Percentiles rank a stretch among this genome's conserved stretches.
These are phyloP conservation scores for Xylaria sp. DNA, from an alignment of 2,329 filamentous ascomycete species.

Conservation along the genomic window DNA sequence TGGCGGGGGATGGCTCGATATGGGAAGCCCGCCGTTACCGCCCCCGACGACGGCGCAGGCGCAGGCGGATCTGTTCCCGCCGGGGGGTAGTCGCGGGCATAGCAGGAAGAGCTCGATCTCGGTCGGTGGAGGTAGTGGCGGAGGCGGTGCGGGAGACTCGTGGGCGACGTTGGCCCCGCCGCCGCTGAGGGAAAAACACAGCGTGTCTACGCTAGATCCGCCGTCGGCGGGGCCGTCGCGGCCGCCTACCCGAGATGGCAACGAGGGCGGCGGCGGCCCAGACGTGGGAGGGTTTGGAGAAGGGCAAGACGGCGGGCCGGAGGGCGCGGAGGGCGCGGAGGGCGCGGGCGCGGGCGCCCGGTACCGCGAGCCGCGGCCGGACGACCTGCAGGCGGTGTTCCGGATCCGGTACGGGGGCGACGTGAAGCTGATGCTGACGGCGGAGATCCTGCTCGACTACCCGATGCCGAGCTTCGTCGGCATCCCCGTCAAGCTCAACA, in stretches of 20 bases:
- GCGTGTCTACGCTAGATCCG: conserved; percentile 63
- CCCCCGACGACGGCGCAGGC: too few species aligned
- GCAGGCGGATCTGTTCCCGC: conserved; percentile 2
- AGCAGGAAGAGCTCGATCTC: conserved; percentile 51
- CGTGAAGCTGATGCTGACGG: conserved; percentile 84
- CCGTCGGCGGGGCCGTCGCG: conserved; percentile 57
- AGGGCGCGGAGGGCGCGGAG: conserved; percentile 31
- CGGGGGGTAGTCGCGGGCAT: conserved; percentile 31
- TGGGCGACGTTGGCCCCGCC: conserved; percentile 44
- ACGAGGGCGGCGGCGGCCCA: conserved; percentile 16
- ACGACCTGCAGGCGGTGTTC: conserved; percentile 92
- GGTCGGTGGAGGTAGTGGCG: too few species aligned
- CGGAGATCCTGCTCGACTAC: conserved; percentile 95
- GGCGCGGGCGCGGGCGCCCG: conserved; percentile 40
- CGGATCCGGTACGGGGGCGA: conserved; percentile 89
- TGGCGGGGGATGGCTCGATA: conserved; percentile 52
- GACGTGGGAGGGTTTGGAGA: conserved; percentile 43
- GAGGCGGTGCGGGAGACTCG: conserved; percentile 40
- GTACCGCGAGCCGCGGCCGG: conserved; percentile 73
- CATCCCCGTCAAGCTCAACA: conserved; percentile 90
- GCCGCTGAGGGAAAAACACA: conserved; percentile 59
- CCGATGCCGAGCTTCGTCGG: conserved; percentile 98
- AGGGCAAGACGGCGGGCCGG: conserved; percentile 29
- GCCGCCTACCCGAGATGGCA: conserved; percentile 58
- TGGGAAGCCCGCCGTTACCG: conserved; percentile 21